Conservation (phyloP, 2,329 filamentous ascomycete genomes). For the Trichoderma simmonsii region DNA sequence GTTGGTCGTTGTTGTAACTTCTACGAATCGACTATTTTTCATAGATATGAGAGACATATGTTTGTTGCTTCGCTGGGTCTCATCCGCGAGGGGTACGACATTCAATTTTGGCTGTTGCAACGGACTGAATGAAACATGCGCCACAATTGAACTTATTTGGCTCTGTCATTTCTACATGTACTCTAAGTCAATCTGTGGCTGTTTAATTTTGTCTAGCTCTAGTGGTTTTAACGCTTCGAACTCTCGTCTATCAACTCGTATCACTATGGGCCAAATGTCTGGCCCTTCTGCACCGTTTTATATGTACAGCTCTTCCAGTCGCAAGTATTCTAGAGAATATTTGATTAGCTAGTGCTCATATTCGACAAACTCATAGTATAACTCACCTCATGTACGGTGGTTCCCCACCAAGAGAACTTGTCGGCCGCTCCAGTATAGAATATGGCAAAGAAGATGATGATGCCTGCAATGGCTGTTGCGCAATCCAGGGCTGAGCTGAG, state of each 20-base stretch:
- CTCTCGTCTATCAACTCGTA: background rate
- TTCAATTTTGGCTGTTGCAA: background rate
- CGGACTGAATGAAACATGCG: background rate
- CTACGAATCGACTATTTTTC: no score
- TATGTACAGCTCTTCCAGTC: constrained; percentile 14
- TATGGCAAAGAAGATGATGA: constrained; percentile 35
- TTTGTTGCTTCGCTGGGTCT: background rate
- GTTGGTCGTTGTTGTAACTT: no score
- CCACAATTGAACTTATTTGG: background rate
- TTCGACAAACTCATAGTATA: background rate
- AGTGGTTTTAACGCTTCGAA: background rate
- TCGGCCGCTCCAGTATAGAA: constrained; percentile 31
- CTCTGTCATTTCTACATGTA: background rate
- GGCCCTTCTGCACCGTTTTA: background rate
- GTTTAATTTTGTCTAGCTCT: background rate
- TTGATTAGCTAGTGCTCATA: background rate
- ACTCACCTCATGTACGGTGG: constrained; percentile 11
- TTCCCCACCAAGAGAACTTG: constrained; percentile 32
- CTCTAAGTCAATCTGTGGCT: background rate
- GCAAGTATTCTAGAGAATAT: background rate
- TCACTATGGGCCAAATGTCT: background rate
- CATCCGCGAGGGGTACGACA: background rate
- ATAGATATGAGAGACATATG: no score
- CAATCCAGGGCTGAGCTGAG: constrained; percentile 33
- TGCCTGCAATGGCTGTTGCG: constrained; percentile 31